Evolutionary conservation across 2,329 filamentous ascomycete species (phyloP).

Genomic region (Paraconiothyrium sp.): DNA sequence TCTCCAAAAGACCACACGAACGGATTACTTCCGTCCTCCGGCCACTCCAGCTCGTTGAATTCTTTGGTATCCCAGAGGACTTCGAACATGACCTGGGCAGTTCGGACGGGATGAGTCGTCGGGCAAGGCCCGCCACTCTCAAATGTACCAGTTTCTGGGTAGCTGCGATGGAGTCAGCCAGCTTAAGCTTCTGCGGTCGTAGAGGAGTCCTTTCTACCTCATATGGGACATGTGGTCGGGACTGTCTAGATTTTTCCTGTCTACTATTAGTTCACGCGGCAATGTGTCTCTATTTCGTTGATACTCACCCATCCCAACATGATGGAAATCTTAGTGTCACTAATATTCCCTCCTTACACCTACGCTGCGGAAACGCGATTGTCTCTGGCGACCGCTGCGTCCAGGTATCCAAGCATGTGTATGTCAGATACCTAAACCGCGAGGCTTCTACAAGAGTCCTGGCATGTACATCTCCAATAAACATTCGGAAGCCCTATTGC

Average conservation of each 20-base stretch:
- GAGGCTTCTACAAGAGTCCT: slow-evolving; percentile 44
- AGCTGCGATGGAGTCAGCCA: slow-evolving; percentile 64
- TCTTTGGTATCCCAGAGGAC: slow-evolving; percentile 27
- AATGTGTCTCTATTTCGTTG: not conserved
- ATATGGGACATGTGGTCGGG: slow-evolving; percentile 61
- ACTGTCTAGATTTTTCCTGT: slow-evolving; percentile 64
- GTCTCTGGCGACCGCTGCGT: slow-evolving; percentile 21
- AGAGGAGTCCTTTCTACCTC: slow-evolving; percentile 9
- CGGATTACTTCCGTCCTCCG: slow-evolving; percentile 27
- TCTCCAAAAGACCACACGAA: slow-evolving; percentile 33
- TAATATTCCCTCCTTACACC: slow-evolving; percentile 50
- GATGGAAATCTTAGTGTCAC: slow-evolving; percentile 53
- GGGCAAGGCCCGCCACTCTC: slow-evolving; percentile 25
- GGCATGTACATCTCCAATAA: slow-evolving; percentile 25
- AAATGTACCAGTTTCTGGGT: slow-evolving; percentile 36
- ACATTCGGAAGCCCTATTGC: slow-evolving; percentile 25
- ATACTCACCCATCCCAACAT: slow-evolving; percentile 27
- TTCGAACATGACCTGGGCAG: slow-evolving; percentile 28
- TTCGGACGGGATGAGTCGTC: slow-evolving; percentile 24
- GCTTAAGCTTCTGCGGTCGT: slow-evolving; percentile 30
- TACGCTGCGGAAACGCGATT: slow-evolving; percentile 53
- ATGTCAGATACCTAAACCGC: slow-evolving; percentile 54
- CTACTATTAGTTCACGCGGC: not conserved
- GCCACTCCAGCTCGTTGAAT: slow-evolving; percentile 27
- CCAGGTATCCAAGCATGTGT: slow-evolving; percentile 50